Evolutionary conservation across 2,329 filamentous ascomycete genomes (phyloP).

Genomic region (Nothophaeocryptopus gaeumannii): DNA sequence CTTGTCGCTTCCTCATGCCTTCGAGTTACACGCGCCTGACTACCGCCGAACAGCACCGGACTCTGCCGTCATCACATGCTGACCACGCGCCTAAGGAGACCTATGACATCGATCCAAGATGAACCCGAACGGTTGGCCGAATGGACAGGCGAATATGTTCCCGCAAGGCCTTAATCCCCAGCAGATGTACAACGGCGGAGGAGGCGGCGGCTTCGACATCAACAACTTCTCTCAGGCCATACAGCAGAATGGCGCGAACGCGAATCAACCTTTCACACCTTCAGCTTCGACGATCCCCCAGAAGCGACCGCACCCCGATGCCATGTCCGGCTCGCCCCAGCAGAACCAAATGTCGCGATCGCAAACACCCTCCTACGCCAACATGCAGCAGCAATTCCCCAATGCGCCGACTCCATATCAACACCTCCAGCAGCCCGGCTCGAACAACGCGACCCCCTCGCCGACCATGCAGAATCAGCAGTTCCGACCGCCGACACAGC

Average conservation of each 20-base stretch:
- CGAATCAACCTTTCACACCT: conserved; percentile 76
- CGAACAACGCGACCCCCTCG: conserved; percentile 82
- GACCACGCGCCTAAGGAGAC: background rate
- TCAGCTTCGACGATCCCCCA: conserved; percentile 77
- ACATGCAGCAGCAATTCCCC: conserved; percentile 59
- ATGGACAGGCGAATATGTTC: conserved; percentile 21
- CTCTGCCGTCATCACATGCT: conserved; percentile 1
- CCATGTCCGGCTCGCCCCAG: conserved; percentile 72
- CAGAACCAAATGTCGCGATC: conserved; percentile 74
- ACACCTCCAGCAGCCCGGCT: conserved; percentile 71
- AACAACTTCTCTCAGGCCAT: conserved; percentile 22
- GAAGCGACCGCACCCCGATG: conserved; percentile 80
- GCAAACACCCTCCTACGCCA: conserved; percentile 72
- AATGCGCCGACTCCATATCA: conserved; percentile 70
- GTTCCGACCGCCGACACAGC: conserved; percentile 54
- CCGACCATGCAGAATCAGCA: conserved; percentile 85
- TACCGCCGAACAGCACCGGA: background rate
- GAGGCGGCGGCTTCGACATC: conserved; percentile 43
- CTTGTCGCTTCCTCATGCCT: no score
- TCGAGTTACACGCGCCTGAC: background rate
- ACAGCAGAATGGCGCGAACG: conserved; percentile 72
- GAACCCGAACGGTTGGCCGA: conserved; percentile 9
- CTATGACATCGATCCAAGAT: no score
- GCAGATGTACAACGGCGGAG: conserved; percentile 21
- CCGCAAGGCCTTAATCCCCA: conserved; percentile 13